phyloP scores from a whole-genome alignment of 495 filamentous ascomycete genomes.

The Penicillium verhagenii region DNA sequence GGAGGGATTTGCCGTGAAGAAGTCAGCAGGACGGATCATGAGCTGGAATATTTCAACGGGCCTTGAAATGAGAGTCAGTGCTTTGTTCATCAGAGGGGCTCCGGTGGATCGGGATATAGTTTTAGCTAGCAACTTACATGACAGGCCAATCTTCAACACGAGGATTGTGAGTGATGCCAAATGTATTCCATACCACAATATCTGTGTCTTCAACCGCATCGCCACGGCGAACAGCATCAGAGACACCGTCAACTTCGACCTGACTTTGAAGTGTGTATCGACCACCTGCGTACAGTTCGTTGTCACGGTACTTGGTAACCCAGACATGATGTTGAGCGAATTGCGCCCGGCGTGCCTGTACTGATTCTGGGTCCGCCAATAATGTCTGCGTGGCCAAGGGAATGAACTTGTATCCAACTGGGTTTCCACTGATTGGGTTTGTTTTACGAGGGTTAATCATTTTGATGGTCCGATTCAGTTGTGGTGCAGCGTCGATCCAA shows the following conservation, averaged over 20 bases:
- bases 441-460: conserved; percentile 69
- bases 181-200: conserved; percentile 52
- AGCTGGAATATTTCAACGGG: conserved; percentile 57
- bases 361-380: conserved; percentile 69
- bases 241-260: conserved; percentile 56
- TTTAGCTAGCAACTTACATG: conserved; percentile 62
- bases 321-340: conserved; percentile 87
- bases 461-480: conserved; percentile 73
- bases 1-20: conserved; percentile 74
- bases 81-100: not conserved
- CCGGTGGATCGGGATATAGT: too few relatives aligned
- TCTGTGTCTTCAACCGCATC: conserved; percentile 51
- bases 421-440: conserved; percentile 73
- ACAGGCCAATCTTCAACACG: conserved; percentile 65
- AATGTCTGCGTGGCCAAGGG: conserved; percentile 76
- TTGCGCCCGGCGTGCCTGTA: conserved; percentile 75
- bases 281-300: conserved; percentile 81
- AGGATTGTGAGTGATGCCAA: conserved; percentile 65
- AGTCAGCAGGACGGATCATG: conserved; percentile 71
- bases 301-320: conserved; percentile 75
- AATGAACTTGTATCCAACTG: conserved; percentile 79
- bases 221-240: conserved; percentile 53
- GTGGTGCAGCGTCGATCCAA: conserved; percentile 65
- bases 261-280: conserved; percentile 83
- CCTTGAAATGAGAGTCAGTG: conserved; percentile 34